These are phyloP conservation scores for Geotrichum aggregatum DNA, from an alignment of 1,139 yeast species.

Conservation along the genomic window DNA sequence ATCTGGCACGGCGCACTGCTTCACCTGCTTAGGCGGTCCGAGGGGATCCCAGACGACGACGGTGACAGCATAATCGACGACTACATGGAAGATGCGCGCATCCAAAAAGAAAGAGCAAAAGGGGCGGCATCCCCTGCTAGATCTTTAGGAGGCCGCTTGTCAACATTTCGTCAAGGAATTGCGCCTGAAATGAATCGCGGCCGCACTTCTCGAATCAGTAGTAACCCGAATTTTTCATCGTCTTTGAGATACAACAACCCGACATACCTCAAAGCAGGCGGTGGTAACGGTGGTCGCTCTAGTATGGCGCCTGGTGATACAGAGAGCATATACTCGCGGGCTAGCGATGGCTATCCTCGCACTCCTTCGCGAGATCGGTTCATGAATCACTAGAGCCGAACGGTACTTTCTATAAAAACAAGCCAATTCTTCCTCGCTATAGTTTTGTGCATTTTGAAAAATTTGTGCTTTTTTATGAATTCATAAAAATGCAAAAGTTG, in stretches of 20 bases:
- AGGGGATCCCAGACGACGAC: conserved; percentile 48
- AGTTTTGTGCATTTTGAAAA: too few relatives aligned
- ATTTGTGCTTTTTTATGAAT: too few relatives aligned
- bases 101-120: conserved; percentile 6
- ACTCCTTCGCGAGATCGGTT: conserved; percentile 5
- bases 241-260: not conserved
- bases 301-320: not conserved
- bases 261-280: not conserved
- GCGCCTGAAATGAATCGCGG: conserved; percentile 34
- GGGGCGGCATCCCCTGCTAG: conserved; percentile 16
- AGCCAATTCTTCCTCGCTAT: too few relatives aligned
- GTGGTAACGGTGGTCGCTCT: too few relatives aligned
- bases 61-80: conserved; percentile 22
- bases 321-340: conserved; percentile 5
- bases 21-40: conserved; percentile 65
- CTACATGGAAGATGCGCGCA: conserved; percentile 24
- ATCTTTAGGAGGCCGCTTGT: conserved; percentile 23
- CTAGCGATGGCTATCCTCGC: conserved; percentile 1
- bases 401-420: too few relatives aligned
- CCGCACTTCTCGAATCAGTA: conserved; percentile 13
- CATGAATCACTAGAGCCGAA: not conserved
- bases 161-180: conserved; percentile 30
- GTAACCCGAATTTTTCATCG: not conserved
- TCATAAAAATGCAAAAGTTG: too few relatives aligned
- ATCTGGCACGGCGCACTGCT: conserved; percentile 86